Evolutionary conservation across 2,329 filamentous ascomycete species (phyloP), one percentile per base, ranked within the genome.

Genomic region (Diaporthe citriasiana): DNA sequence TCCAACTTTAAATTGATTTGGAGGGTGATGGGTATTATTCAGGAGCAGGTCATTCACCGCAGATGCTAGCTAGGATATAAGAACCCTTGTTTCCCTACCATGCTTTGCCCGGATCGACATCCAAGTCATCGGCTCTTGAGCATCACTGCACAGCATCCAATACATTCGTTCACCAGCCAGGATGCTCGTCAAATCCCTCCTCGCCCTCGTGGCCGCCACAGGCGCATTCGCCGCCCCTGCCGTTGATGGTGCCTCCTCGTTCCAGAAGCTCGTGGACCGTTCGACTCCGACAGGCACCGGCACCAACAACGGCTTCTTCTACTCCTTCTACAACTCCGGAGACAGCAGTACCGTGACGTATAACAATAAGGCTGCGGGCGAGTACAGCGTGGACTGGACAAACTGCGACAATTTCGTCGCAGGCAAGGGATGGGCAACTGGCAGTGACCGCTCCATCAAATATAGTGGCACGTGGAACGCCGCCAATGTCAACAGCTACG

Each of bases 361-460:
- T 78, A 83, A 77, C 77, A 86, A 86, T 77, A 83, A 82, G n/a
- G 74, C 78, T 9, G 78, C 76, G 13, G 85, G 85, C 25, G 76
- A 80, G 55, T 88, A 87, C 81, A 81, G 75, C 40, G 81, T 84
- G 2, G 78, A 76, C 56, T 88, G 86, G 86, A 80, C 76, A 66
- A 83, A 84, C 79, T 80, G 79, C 38, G 86, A 85, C 69, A 88
- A 90, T 83, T 88, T 89, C 71, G 88, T 89, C 55, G 87, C 82
- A 75, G 89, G 89, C 74, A 91, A 90, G 81, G 89, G 89, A 57
- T 91, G 89, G 89, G 85, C 85, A 73, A 85, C 88, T 42, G 89
- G 88, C 74, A 77, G 76, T 69, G 76, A 79, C n/a, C 74, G 73
- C 38, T 75, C 68, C n/a, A 76, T 80, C 55, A 72, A 72, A 38